Evolutionary conservation across 495 filamentous ascomycete genomes (phyloP).

Genomic region (Hyaloscypha bicolor): DNA sequence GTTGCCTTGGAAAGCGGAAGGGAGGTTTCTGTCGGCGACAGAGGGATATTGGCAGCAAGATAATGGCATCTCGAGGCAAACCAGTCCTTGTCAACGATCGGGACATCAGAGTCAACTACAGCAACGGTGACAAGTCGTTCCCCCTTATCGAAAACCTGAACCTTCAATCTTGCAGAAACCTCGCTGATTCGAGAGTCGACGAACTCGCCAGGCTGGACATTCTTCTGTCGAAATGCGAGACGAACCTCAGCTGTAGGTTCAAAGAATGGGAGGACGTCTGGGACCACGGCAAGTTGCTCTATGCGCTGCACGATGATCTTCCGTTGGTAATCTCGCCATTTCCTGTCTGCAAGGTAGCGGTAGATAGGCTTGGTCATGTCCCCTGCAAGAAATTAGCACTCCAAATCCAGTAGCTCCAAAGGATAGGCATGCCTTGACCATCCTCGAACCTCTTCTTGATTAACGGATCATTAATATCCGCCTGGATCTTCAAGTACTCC

Average conservation of each 20-base stretch:
- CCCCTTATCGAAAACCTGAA: constrained; percentile 83
- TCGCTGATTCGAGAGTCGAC: constrained; percentile 72
- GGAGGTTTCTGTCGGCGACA: constrained; percentile 49
- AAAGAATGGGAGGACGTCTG: constrained; percentile 88
- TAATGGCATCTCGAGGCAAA: constrained; percentile 86
- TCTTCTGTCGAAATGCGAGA: constrained; percentile 70
- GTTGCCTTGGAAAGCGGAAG: constrained; percentile 48
- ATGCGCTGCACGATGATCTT: constrained; percentile 83
- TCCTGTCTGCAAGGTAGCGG: constrained; percentile 80
- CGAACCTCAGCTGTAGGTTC: constrained; percentile 78
- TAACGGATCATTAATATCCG: constrained; percentile 93
- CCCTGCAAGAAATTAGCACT: constrained; percentile 51
- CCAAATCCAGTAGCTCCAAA: constrained; percentile 1
- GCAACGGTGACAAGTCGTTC: constrained; percentile 80
- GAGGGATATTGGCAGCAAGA: constrained; percentile 66
- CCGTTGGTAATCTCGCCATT: constrained; percentile 82
- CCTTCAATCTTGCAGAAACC: constrained; percentile 67
- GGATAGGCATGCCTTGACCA: constrained; percentile 67
- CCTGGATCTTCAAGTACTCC: constrained; percentile 82
- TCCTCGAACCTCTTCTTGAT: constrained; percentile 97
- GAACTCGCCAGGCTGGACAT: constrained; percentile 74
- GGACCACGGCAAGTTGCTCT: constrained; percentile 82
- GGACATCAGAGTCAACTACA: constrained; percentile 90
- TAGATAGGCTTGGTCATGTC: constrained; percentile 98
- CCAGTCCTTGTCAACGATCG: constrained; percentile 70